Conservation (phyloP, 2,329 filamentous ascomycete species). For the Bretziella fagacearum region DNA sequence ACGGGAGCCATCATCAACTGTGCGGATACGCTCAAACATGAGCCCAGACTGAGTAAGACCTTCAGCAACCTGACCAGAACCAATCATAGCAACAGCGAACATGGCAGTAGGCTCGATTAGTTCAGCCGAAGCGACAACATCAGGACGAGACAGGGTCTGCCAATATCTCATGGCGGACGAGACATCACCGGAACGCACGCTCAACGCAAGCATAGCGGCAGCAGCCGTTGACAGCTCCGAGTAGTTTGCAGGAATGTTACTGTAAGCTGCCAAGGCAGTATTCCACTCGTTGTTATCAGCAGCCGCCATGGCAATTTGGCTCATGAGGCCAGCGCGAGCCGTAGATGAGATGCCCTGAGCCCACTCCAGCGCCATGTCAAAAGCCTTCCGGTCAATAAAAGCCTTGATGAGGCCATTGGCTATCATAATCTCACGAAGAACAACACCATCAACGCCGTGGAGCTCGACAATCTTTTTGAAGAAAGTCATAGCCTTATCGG, state of each 20-base stretch:
- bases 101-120: constrained; percentile 81
- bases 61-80: constrained; percentile 68
- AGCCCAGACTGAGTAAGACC: constrained; percentile 61
- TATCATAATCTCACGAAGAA: constrained; percentile 56
- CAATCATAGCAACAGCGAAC: constrained; percentile 77
- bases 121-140: constrained; percentile 39
- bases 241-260: constrained; percentile 36
- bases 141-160: constrained; percentile 50
- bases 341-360: constrained; percentile 43
- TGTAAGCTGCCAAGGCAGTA: constrained; percentile 51
- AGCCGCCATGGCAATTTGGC: constrained; percentile 55
- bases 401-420: constrained; percentile 63
- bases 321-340: constrained; percentile 44
- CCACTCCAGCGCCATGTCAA: constrained; percentile 57
- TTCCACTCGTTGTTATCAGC: constrained; percentile 61
- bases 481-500: constrained; percentile 70
- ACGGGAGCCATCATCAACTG: constrained; percentile 29
- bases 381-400: constrained; percentile 52
- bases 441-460: constrained; percentile 39
- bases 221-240: constrained; percentile 40
- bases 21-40: constrained; percentile 75
- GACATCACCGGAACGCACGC: constrained; percentile 67
- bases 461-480: constrained; percentile 58
- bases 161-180: constrained; percentile 64
- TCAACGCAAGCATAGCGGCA: constrained; percentile 72